A percentile compares a stretch with the other conserved stretches of the same genome.
Evolutionary conservation across 116 monocot genomes (phyloP).

Genomic region (Thalassia testudinum): DNA sequence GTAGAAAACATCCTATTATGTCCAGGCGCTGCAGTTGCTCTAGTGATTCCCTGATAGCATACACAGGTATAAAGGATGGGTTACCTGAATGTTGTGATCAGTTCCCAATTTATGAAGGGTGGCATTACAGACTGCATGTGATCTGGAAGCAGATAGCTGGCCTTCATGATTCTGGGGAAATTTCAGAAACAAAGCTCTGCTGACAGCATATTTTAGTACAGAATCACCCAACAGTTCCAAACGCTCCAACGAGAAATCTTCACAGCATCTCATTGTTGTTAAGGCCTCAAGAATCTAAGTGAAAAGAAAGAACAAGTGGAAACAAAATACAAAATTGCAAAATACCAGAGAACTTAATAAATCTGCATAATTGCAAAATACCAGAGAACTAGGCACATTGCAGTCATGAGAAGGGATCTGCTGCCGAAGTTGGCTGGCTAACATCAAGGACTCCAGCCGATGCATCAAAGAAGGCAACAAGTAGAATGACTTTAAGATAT

Average conservation of each 20-base stretch:
- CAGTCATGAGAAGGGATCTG: constrained; percentile 34
- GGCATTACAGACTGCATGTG: constrained; percentile 58
- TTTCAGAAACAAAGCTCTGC: constrained; percentile 62
- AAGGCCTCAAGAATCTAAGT: constrained; percentile 86
- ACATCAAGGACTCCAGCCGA: constrained; percentile 73
- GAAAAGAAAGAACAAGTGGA: too few relatives aligned
- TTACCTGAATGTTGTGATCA: constrained; percentile 59
- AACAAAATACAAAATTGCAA: too few relatives aligned
- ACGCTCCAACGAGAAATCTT: constrained; percentile 86
- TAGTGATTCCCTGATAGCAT: too few relatives aligned
- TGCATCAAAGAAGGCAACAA: constrained; percentile 93
- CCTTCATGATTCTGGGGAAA: constrained; percentile 72
- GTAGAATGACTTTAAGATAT: constrained; percentile 70
- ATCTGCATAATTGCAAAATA: constrained; percentile 20
- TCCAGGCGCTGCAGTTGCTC: too few relatives aligned
- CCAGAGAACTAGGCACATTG: constrained; percentile 52
- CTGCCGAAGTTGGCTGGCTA: constrained; percentile 68
- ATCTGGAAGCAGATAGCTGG: constrained; percentile 45
- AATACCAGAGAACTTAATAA: too few relatives aligned
- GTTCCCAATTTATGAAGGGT: constrained; percentile 69
- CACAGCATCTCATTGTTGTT: constrained; percentile 70
- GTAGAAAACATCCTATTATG: too few relatives aligned
- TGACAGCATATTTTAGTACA: constrained; percentile 80
- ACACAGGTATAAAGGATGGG: too few relatives aligned
- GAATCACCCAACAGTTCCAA: constrained; percentile 93